Base-by-base conservation (phyloP, 768 basidiomycete species). In the Phaffia australis region DNA sequence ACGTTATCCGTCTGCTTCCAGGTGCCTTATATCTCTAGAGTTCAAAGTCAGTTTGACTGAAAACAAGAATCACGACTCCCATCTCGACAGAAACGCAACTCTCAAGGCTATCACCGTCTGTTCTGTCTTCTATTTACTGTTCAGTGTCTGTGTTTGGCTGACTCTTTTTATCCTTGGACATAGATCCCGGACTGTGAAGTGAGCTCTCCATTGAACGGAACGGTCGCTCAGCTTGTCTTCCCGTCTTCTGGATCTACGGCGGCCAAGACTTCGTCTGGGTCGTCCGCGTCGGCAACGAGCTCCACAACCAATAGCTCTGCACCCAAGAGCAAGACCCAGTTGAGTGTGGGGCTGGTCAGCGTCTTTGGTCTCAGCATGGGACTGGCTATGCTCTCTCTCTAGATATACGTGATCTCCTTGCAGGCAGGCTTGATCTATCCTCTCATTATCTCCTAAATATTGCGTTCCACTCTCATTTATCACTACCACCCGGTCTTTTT, bases 1-100 rank as follows among this genome's bases (percentile, higher is more conserved):
- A 11, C 35, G 35, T 42, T 11, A 42, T 11, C 11, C 35, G 11
- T 42, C 0, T 79, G 87, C 64, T 66, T 42, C 11, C 35, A 5
- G 35, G 11, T 11, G 11, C 4, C 35, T 42, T 11, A 42, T 11
- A 42, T 42, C 11, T 42, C 35, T 4, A 4, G 4, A 5, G 11
- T 42, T 4, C 11, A 11, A 11, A 42, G 4, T 42, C 11, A 42
- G 35, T 42, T 42, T 42, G 4, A 42, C 35, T 42, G 35, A 42
- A 42, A 42, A 42, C 35, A 11, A 42, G 6, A 42, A 5, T 11
- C 4, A 42, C 11, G 11, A 42, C 35, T 11, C 35, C 6, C 11
- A 42, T 11, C 4, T 42, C 6, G 11, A 42, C 35, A 42, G 35
- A 16, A 65, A 59, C 64, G 35, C 56, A 18, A 65, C 64, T 8